Evolutionary conservation across 306 rosid species (phyloP).

Genomic region (Purshia tridentata): DNA sequence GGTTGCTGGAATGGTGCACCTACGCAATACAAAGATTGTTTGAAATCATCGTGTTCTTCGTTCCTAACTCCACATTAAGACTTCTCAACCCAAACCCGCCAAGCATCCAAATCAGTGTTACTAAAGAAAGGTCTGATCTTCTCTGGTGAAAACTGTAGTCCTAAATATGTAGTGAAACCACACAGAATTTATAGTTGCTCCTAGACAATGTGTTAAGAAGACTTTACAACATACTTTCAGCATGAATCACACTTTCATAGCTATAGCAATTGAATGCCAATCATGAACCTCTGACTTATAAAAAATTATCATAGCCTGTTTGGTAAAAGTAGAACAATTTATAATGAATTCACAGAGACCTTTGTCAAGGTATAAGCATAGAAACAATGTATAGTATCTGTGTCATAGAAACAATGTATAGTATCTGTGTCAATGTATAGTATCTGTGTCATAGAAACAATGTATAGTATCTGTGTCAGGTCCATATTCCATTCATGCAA

Average conservation of each 20-base stretch:
- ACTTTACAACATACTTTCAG: background rate
- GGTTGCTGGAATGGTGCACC: background rate
- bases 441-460: background rate
- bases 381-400: background rate
- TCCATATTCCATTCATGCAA: background rate
- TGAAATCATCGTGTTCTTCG: background rate
- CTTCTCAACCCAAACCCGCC: background rate
- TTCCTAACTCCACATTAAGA: background rate
- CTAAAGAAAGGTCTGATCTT: background rate
- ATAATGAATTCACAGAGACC: background rate
- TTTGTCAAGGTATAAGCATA: background rate
- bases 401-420: background rate
- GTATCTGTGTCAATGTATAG: no score
- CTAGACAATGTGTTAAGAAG: background rate
- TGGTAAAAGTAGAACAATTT: background rate
- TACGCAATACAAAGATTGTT: background rate
- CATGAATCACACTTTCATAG: background rate
- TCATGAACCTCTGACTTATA: background rate
- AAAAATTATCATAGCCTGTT: background rate
- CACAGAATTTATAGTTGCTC: background rate
- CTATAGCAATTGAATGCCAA: background rate
- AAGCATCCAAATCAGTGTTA: background rate
- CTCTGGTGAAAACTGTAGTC: background rate
- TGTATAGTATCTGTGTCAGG: background rate
- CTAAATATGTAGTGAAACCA: background rate